Evolutionary conservation across 352 stramenopile genomes (phyloP).

Genomic region (Hyaloperonospora brassicae): DNA sequence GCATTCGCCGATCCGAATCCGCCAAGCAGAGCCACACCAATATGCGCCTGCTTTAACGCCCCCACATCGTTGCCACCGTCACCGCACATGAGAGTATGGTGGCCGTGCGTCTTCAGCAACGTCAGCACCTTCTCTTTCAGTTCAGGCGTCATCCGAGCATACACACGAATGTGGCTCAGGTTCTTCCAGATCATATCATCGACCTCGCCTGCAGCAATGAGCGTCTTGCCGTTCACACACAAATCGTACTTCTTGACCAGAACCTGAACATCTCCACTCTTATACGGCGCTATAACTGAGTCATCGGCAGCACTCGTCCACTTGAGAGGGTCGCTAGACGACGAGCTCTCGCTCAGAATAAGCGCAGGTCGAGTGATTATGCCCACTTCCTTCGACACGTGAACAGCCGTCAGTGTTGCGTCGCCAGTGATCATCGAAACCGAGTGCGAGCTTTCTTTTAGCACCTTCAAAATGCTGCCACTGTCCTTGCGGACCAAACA

Average conservation of each 20-base stretch:
- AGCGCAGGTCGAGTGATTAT: constrained; percentile 83
- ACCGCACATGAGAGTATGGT: constrained; percentile 95
- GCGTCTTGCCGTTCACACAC: constrained; percentile 76
- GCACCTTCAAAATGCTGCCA: constrained; percentile 86
- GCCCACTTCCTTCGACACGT: constrained; percentile 93
- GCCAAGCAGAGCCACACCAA: constrained; percentile 75
- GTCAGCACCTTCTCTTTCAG: constrained; percentile 96
- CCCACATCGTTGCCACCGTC: constrained; percentile 98
- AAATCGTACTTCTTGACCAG: constrained; percentile 80
- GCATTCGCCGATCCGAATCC: constrained; percentile 81
- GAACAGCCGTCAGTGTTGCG: constrained; percentile 92
- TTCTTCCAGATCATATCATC: constrained; percentile 81
- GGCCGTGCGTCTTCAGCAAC: constrained; percentile 88
- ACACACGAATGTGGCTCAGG: constrained; percentile 85
- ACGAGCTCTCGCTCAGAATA: constrained; percentile 52
- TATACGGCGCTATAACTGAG: constrained; percentile 54
- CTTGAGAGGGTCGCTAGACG: constrained; percentile 33
- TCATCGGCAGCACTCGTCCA: constrained; percentile 83
- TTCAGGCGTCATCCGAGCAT: constrained; percentile 93
- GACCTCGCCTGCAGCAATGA: constrained; percentile 62
- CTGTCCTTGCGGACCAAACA: constrained; percentile 95
- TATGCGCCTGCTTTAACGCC: constrained; percentile 89
- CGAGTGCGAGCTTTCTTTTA: constrained; percentile 88
- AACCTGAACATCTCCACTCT: constrained; percentile 44
- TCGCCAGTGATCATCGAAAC: constrained; percentile 99